phyloP scores from a whole-genome alignment of 768 basidiomycete species.

The Rhizopogon roseolus region DNA sequence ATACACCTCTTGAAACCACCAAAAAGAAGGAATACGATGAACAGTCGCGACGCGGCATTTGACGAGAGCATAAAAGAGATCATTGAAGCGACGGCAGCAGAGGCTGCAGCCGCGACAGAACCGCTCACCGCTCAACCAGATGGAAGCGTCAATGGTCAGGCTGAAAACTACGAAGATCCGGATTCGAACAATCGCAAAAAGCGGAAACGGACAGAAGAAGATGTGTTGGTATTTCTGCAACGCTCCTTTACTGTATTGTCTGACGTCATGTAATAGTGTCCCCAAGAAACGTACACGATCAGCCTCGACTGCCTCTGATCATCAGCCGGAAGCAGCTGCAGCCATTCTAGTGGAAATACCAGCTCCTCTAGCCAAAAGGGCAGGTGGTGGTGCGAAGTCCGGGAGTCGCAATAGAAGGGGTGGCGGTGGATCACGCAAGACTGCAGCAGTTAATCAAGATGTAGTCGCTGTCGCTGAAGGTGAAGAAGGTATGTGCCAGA shows the following conservation, averaged over 20 bases:
- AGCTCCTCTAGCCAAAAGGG: conserved; percentile 25
- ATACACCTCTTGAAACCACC: conserved; percentile 56
- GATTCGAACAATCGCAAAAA: conserved; percentile 55
- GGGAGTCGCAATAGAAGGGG: conserved; percentile 22
- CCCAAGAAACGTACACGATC: conserved; percentile 75
- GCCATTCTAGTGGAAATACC: conserved; percentile 37
- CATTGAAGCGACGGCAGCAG: conserved; percentile 69
- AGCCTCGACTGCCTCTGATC: conserved; percentile 66
- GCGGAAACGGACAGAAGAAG: conserved; percentile 73
- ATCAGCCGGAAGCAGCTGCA: conserved; percentile 33
- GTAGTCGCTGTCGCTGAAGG: conserved; percentile 36
- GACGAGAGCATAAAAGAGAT: conserved; percentile 82
- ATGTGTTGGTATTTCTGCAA: conserved; percentile 43
- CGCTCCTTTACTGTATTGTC: background rate
- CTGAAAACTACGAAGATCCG: conserved; percentile 40
- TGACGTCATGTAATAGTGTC: conserved; percentile 27
- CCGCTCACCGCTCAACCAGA: conserved; percentile 27
- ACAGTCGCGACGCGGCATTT: conserved; percentile 90
- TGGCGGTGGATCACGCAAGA: conserved; percentile 25
- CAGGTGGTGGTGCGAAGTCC: conserved; percentile 16
- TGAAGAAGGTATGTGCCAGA: conserved; percentile 52
- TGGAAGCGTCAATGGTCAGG: conserved; percentile 36
- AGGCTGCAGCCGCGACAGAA: conserved; percentile 54
- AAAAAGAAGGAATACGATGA: conserved; percentile 95
- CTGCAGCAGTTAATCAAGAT: conserved; percentile 16